Base-by-base conservation (phyloP, 2,329 filamentous ascomycete species). In the Aspergillus aculeatinus region DNA sequence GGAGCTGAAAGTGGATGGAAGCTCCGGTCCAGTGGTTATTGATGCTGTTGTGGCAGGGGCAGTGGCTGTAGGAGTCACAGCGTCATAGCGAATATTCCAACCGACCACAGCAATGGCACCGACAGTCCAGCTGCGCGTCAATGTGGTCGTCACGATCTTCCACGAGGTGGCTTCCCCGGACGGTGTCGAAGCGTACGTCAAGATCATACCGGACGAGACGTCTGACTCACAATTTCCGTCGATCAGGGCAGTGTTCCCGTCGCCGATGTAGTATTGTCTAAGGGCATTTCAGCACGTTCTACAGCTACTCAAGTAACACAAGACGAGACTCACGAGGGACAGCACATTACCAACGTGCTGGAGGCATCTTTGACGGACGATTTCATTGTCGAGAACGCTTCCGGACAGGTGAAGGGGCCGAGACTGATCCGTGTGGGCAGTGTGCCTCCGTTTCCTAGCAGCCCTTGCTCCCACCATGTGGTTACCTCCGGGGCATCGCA, bases 341-440 rank as follows among this genome's bases (percentile, higher is more conserved):
- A 60, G 25, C 59, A 60, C 59, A 55, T 60, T 4, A 27, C 55
- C n/a, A 54, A 51, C 25, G 44, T 60, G 25, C 55, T 60, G n/a
- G 31, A 50, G 9, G n/a, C 14, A 19, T 60, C 42, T 48, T 60
- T 57, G 25, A 57, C 25, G 4, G 59, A 57, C 5, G 55, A 31
- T 12, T 23, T 47, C 6, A 60, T 55, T 3, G 55, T 60, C 2
- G 29, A 19, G 19, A 57, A 57, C 3, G n/a, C 50, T 16, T 55
- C 31, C n/a, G 59, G 59, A 4, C 59, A 57, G 5, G 44, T 50
- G 5, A 60, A 51, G 19, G 59, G 59, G 2, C 59, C 59, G 16
- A 60, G 52, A 21, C 51, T 57, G 21, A 60, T 31, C 33, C 25
- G 29, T 1, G 59, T 60, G 5, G 52, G 54, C 25, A 54, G n/a